Evolutionary conservation across 495 filamentous ascomycete species (phyloP).

Genomic region (Lasiosphaeriaceae sp.): DNA sequence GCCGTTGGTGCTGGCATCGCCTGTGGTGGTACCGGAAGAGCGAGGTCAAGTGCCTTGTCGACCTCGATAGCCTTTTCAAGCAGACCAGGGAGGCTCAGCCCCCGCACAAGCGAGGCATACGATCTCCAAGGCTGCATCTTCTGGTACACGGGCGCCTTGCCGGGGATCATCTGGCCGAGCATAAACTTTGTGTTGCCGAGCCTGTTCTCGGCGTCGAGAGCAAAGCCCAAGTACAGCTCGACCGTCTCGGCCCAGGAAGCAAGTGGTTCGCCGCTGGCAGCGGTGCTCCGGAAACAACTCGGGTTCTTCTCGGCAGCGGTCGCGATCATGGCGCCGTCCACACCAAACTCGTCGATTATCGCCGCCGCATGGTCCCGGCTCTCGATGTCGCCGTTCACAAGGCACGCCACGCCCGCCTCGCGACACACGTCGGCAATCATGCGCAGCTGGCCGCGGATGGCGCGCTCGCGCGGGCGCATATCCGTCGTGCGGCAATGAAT

Average conservation of each 20-base stretch:
- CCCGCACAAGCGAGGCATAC: slow-evolving; percentile 60
- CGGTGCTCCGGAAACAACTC: slow-evolving; percentile 68
- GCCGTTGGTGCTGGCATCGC: no score
- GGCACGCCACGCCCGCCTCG: slow-evolving; percentile 77
- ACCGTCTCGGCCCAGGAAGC: slow-evolving; percentile 72
- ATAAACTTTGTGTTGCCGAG: slow-evolving; percentile 89
- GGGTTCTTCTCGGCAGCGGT: slow-evolving; percentile 85
- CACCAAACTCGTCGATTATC: slow-evolving; percentile 69
- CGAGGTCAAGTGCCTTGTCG: slow-evolving; percentile 24
- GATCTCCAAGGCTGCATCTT: slow-evolving; percentile 54
- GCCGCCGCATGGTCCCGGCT: slow-evolving; percentile 60
- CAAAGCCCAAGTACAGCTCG: slow-evolving; percentile 63
- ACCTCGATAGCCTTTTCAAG: slow-evolving; percentile 46
- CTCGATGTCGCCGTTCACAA: slow-evolving; percentile 93
- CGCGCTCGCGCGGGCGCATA: slow-evolving; percentile 86
- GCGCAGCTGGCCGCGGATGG: slow-evolving; percentile 77
- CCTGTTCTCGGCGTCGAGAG: slow-evolving; percentile 75
- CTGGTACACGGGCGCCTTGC: slow-evolving; percentile 60
- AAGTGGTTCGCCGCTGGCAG: slow-evolving; percentile 53
- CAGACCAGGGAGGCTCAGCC: slow-evolving; percentile 55
- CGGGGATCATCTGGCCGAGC: slow-evolving; percentile 78
- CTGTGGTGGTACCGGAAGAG: no score
- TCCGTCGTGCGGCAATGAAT: slow-evolving; percentile 94
- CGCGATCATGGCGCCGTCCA: slow-evolving; percentile 96
- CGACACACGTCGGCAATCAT: slow-evolving; percentile 77